Evolutionary conservation across 139 green algal genomes (phyloP), one percentile per base, ranked within the genome.

Genomic region (Chlamydomonas sp.): DNA sequence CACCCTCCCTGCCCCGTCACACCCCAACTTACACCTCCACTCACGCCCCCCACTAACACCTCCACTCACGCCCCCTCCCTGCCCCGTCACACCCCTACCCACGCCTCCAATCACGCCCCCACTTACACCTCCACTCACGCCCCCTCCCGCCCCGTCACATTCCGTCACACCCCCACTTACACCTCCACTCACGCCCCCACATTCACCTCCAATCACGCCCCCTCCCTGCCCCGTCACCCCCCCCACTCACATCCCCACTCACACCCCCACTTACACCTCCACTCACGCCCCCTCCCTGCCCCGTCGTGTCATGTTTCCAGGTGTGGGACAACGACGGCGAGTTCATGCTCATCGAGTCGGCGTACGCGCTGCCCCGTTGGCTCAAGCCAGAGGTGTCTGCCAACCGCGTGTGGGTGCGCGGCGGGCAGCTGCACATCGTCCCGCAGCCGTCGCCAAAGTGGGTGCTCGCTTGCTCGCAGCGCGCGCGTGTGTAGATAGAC

Each of bases 241-340:
- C n/a, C n/a, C n/a, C n/a, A n/a, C n/a, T n/a, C n/a, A n/a, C n/a
- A n/a, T n/a, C n/a, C n/a, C n/a, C n/a, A n/a, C n/a, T n/a, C n/a
- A n/a, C n/a, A n/a, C n/a, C n/a, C n/a, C n/a, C n/a, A n/a, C n/a
- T n/a, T n/a, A n/a, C n/a, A n/a, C n/a, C n/a, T n/a, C n/a, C n/a
- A n/a, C n/a, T n/a, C n/a, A n/a, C n/a, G n/a, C n/a, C n/a, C n/a
- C n/a, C n/a, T n/a, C n/a, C n/a, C n/a, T n/a, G n/a, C n/a, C n/a
- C n/a, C n/a, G n/a, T n/a, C n/a, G n/a, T n/a, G n/a, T n/a, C n/a
- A n/a, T n/a, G 30, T 38, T 64, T 65, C 0, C 78, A 83, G 39
- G 72, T 91, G 35, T 96, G 88, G 86, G 94, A 98, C 76, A 89
- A 91, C 50, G 94, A 98, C 69, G 94, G 94, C 2, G 85, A 98